These are phyloP conservation scores for Pseudopithomyces maydicus DNA, from an alignment of 2,329 filamentous ascomycete species.

Conservation along the genomic window DNA sequence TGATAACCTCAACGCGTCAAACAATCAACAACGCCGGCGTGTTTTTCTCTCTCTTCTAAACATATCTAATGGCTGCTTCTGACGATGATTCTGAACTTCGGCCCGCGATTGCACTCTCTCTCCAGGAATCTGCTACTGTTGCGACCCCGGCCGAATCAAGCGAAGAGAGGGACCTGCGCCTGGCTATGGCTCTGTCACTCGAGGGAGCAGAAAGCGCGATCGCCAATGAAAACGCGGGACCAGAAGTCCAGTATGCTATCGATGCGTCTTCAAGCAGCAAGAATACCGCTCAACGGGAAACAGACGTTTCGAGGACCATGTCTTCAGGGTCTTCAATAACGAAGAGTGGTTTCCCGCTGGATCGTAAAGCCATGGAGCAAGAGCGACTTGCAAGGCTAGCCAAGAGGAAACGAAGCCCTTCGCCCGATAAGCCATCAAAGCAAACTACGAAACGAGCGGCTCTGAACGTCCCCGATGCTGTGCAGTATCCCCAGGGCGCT, in stretches of 20 bases:
- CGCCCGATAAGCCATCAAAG: conserved; percentile 42
- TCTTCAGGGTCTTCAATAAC: not conserved
- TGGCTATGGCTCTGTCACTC: conserved; percentile 37
- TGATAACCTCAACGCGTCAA: not conserved
- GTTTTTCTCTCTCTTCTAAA: not conserved
- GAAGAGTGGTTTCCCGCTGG: conserved; percentile 59
- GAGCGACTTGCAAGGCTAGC: conserved; percentile 74
- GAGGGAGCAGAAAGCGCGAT: conserved; percentile 10
- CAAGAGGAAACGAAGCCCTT: conserved; percentile 63
- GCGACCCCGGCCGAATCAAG: conserved; percentile 17
- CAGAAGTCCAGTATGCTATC: conserved; percentile 7
- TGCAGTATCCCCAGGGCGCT: conserved; percentile 62
- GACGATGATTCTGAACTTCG: conserved; percentile 35
- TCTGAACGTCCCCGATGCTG: not conserved
- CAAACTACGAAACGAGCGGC: conserved; percentile 8
- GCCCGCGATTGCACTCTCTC: conserved; percentile 33
- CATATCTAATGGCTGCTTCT: conserved; percentile 25
- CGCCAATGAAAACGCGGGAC: not conserved
- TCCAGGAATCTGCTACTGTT: conserved; percentile 11
- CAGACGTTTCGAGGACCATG: not conserved
- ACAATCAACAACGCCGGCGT: conserved; percentile 1
- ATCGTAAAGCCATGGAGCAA: conserved; percentile 84
- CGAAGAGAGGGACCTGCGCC: conserved; percentile 29
- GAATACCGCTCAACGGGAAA: conserved; percentile 1
- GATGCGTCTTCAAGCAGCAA: not conserved